Base-by-base conservation (phyloP, 306 rosid species). In the Cucurbita maxima region DNA sequence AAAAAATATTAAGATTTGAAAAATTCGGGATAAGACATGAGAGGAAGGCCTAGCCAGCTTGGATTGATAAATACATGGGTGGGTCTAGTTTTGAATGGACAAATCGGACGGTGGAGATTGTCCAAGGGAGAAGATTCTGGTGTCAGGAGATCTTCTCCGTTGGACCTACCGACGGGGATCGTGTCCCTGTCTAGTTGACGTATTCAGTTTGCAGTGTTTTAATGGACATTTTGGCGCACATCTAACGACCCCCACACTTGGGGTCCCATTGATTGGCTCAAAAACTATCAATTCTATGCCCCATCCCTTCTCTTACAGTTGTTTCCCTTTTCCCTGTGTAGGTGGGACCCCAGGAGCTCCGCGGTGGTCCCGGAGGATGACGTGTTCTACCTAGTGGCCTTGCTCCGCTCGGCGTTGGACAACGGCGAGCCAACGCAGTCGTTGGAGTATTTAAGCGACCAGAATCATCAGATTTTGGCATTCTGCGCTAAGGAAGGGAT, bases 321-420 rank as follows among this genome's bases (percentile, higher is more conserved):
- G 62, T 41, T 61, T 15, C 12, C 47, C 47, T 14, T 30, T 48
- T 70, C 10, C 9, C 44, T 61, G 13, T 72, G 79, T 18, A 91
- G 99, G 85, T 94, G 99, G 97, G 95, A 89, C 88, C 79, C 81
- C 36, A 71, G 90, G 85, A 94, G 85, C 84, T 91, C 99, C 64
- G 95, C 69, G 76, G 96, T 91, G 88, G 91, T 83, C 8, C 90
- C 91, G 13, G 95, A 86, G 5, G 99, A 91, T 76, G 92, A 89
- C 1, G 86, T 94, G 70, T 94, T 94, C 83, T 94, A 94, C 83
- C 80, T 94, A 36, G 99, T 94, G 85, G 99, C 91, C 1, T 83
- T 94, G 83, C 83, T 94, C 58, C 85, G 97, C 77, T 91, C 97
- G 34, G 96, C 97, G 16, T 67, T 91, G 82, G 96, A 91, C 73